Evolutionary conservation across 768 basidiomycete species (phyloP), one percentile per base, ranked within the genome.

Genomic region (Cyclocybe aegerita): DNA sequence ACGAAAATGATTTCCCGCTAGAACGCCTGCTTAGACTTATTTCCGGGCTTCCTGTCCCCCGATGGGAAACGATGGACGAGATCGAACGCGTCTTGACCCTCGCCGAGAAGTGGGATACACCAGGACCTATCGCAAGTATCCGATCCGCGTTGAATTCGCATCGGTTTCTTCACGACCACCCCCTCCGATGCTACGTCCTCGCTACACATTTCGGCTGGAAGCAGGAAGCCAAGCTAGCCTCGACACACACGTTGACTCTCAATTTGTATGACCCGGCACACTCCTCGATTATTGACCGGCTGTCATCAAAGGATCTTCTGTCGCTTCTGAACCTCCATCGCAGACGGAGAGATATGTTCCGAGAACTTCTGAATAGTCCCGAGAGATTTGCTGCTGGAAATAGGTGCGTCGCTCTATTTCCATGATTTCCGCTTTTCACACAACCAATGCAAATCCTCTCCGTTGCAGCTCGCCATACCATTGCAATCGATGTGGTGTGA

Each of bases 31-130:
- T 88, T 2, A 76, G 74, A 55, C 77, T 86, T 63, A 71, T 83
- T 34, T 80, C 73, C 35, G 83, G 85, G 12, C 71, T 83, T 9
- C 68, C 77, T 0, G 71, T 82, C 9, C 71, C 74, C 2, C 64
- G 68, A 4, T 75, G 80, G 59, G 67, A 70, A 34, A 77, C 78
- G 3, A 79, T 78, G 55, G 80, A 82, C 54, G 65, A 66, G 10
- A 64, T 85, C 35, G 82, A 83, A 46, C 68, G 74, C 7, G 70
- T 89, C 4, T 65, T 88, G 29, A 72, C 68, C 37, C 74, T 83
- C 0, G 83, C 85, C 2, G 84, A 88, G 57, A 86, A 85, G 60
- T 89, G 87, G 76, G 85, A 86, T 42, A 81, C 83, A 61, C 80
- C 78, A 0, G 84, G 84, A 0, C 81, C 83, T 3, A 68, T 74